Evolutionary conservation across 2,329 filamentous ascomycete genomes (phyloP).

Genomic region (Trichoderma arundinaceum): DNA sequence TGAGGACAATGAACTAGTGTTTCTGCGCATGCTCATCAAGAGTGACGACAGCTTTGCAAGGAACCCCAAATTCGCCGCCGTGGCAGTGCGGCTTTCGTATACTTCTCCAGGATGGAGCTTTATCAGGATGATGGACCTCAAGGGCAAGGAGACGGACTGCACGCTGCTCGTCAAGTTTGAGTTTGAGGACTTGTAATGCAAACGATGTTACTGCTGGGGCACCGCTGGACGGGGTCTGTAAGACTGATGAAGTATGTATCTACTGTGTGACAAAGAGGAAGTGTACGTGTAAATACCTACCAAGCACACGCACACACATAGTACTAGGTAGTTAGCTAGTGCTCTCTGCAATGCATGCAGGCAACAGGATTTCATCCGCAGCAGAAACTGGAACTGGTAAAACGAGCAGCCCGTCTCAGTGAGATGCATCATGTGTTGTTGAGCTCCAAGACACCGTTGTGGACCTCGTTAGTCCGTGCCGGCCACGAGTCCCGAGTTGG

Average conservation of each 20-base stretch:
- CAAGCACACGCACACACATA: not conserved
- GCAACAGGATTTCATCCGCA: not conserved
- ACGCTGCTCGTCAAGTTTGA: constrained; percentile 67
- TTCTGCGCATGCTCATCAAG: constrained; percentile 69
- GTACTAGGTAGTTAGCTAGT: not conserved
- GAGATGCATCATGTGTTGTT: not conserved
- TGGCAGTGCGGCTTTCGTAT: constrained; percentile 65
- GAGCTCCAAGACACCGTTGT: not conserved
- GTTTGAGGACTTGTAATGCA: constrained; percentile 50
- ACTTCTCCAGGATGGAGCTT: constrained; percentile 65
- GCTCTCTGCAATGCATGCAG: not conserved
- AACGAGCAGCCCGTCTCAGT: not conserved
- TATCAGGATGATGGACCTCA: constrained; percentile 67
- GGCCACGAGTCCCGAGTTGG: too few relatives aligned
- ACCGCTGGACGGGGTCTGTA: not conserved
- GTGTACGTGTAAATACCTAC: not conserved
- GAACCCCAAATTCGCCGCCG: constrained; percentile 67
- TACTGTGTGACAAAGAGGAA: not conserved
- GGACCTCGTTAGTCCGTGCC: not conserved
- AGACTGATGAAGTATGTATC: not conserved
- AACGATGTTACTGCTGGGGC: not conserved
- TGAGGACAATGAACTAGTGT: constrained; percentile 69
- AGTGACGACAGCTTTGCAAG: constrained; percentile 66
- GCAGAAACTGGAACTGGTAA: not conserved
- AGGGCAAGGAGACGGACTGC: constrained; percentile 67